Base-by-base conservation (phyloP, 805 yeast genomes). In the Pichia gijzeniarum region DNA sequence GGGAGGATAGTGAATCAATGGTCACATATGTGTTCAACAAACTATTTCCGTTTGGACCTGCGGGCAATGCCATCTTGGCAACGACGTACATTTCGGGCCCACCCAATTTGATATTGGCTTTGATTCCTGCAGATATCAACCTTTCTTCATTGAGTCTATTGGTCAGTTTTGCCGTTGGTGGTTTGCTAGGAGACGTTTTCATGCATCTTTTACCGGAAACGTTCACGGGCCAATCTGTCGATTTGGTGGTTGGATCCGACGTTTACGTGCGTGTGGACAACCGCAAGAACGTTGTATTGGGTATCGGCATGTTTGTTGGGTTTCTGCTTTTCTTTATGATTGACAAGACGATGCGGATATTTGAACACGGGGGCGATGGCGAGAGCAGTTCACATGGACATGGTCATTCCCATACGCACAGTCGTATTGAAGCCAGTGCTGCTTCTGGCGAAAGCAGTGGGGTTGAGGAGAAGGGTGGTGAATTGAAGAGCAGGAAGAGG, bases 101-200 rank as follows among this genome's bases (percentile, higher is more conserved):
- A 6, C 87, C 90, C 32, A 78, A 76, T 53, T 54, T 80, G 34
- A 60, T 80, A 16, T 62, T 82, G 19, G 74, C 76, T 0, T 59
- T 76, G 52, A 71, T 80, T 30, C 87, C 88, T 5, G 71, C 80
- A 0, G 61, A 71, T 25, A 77, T 80, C 39, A 65, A 73, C 40
- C 77, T 80, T 0, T 61, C 74, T 2, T 64, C 70, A 28, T 63
- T 82, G 32, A 68, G 78, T 9, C 58, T 75, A 21, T 61, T 84
- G 45, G 85, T 83, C 1, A 70, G 86, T 38, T 83, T 85, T 64
- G 90, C 91, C 13, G 73, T 80, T 40, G 93, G 93, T 38, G 85
- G 90, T 1, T 65, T 85, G 33, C 63, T 85, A 31, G 91, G 91
- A 38, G 91, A 84, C 58, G 79, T 83, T 1, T 81, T 85, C 50